A percentile compares a stretch with the other conserved stretches of the same genome.
These are phyloP conservation scores for Salix dunnii DNA, from an alignment of 345 rosid genomes.

Conservation along the genomic window DNA sequence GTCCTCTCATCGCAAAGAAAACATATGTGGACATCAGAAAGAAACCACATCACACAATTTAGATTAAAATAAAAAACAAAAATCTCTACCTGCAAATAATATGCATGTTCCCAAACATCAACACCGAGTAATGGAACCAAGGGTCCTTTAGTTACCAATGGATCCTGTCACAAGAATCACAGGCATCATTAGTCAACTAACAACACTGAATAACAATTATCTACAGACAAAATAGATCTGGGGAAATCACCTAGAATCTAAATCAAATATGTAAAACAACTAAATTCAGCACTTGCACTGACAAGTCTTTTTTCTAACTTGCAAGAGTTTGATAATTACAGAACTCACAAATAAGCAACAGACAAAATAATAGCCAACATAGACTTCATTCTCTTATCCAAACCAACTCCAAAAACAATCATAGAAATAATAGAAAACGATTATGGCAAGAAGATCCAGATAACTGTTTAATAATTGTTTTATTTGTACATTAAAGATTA, in stretches of 20 bases:
- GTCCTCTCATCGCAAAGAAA: neutral
- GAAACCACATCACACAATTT: neutral
- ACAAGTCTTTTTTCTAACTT: neutral
- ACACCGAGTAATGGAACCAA: conserved; percentile 84
- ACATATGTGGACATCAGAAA: neutral
- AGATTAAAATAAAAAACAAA: neutral
- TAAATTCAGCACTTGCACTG: neutral
- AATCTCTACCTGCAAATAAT: conserved; percentile 76
- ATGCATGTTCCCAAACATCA: conserved; percentile 99
- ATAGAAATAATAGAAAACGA: neutral
- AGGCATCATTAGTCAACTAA: neutral
- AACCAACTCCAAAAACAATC: neutral
- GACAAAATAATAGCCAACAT: neutral
- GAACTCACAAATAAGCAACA: neutral
- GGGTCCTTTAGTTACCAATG: conserved; percentile 77
- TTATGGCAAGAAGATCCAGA: neutral
- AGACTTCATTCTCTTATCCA: neutral
- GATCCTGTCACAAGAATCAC: conserved; percentile 52
- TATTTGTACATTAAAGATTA: too few species aligned
- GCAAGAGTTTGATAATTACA: neutral
- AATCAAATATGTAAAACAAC: neutral
- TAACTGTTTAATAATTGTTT: neutral
- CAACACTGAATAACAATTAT: neutral
- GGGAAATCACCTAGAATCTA: neutral
- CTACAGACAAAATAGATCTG: neutral